Conservation (phyloP, 2,329 filamentous ascomycete genomes). For the Hawksworthiomyces lignivorus region DNA sequence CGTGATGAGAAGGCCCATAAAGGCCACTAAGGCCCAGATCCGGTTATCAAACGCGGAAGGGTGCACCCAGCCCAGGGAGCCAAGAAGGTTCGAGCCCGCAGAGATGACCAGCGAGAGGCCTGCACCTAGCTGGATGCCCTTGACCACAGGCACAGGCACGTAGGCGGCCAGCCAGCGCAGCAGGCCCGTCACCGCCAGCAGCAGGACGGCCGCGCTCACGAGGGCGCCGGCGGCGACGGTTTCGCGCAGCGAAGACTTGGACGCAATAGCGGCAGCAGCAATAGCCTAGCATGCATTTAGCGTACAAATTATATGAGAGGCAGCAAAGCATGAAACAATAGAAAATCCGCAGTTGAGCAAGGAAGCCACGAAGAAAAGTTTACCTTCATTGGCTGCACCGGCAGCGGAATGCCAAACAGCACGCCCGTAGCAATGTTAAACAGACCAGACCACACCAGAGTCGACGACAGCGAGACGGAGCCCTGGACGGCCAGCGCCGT, state of each 20-base stretch:
- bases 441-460: slow-evolving; percentile 79
- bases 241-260: slow-evolving; percentile 56
- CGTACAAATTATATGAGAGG: too few relatives aligned
- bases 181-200: slow-evolving; percentile 75
- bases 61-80: slow-evolving; percentile 58
- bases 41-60: slow-evolving; percentile 59
- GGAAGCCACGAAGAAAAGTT: too few relatives aligned
- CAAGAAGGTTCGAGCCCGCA: slow-evolving; percentile 61
- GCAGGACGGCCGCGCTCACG: slow-evolving; percentile 63
- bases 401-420: slow-evolving; percentile 79
- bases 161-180: slow-evolving; percentile 63
- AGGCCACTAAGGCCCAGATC: slow-evolving; percentile 67
- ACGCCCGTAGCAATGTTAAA: slow-evolving; percentile 80
- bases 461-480: slow-evolving; percentile 75
- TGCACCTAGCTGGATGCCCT: slow-evolving; percentile 90
- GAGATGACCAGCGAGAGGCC: slow-evolving; percentile 76
- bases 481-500: slow-evolving; percentile 72
- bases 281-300: too few relatives aligned
- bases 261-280: slow-evolving; percentile 76
- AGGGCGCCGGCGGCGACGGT: slow-evolving; percentile 79
- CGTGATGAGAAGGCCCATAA: slow-evolving; percentile 61
- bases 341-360: too few relatives aligned
- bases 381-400: slow-evolving; percentile 80
- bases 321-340: too few relatives aligned
- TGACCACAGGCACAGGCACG: slow-evolving; percentile 80